Base-by-base conservation (phyloP, 1,284 basidiomycete genomes). In the Neonothopanus nambi region DNA sequence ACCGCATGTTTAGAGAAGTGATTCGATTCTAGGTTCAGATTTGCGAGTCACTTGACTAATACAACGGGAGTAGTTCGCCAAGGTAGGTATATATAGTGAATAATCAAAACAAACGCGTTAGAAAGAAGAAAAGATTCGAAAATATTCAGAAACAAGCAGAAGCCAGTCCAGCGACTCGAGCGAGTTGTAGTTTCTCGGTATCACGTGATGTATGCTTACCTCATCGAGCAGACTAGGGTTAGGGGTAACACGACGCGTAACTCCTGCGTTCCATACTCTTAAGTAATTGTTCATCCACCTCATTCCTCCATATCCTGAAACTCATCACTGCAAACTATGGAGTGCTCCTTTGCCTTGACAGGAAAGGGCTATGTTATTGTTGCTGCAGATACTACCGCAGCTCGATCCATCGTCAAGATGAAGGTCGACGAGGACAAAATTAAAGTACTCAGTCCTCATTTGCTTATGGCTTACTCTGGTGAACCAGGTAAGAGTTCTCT, bases 351-450 rank as follows among this genome's bases (percentile, higher is more conserved):
- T 63, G 87, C 85, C 23, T 61, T 91, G 46, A 85, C 81, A 52
- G 94, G 95, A 51, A 95, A 95, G 67, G 95, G 88, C 66, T 98
- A 92, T 73, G 89, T 93, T 52, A 81, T 98, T 56, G 75, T 98
- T 61, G 95, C 95, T 3, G 89, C 94, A 23, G 96, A 99, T 73
- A 95, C 88, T 21, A 93, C 87, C 28, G 87, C 94, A 6, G 88
- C 86, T 5, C 83, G 91, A 56, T 96, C 93, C 20, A 95, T 99
- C 70, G 87, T 98, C 66, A 96, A 95, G 75, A 97, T 98, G 93
- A 98, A 99, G 78, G 73, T 82, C 28, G 93, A 98, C 73, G 91
- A 95, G 75, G 96, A 99, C 81, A 98, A 99, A 79, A 95, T 96
- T 76, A 95, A 95, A 74, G 80, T 83, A 30, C 80, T 99, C 35